Conservation (phyloP, 2,329 filamentous ascomycete species). For the Alternaria incomplexa region DNA sequence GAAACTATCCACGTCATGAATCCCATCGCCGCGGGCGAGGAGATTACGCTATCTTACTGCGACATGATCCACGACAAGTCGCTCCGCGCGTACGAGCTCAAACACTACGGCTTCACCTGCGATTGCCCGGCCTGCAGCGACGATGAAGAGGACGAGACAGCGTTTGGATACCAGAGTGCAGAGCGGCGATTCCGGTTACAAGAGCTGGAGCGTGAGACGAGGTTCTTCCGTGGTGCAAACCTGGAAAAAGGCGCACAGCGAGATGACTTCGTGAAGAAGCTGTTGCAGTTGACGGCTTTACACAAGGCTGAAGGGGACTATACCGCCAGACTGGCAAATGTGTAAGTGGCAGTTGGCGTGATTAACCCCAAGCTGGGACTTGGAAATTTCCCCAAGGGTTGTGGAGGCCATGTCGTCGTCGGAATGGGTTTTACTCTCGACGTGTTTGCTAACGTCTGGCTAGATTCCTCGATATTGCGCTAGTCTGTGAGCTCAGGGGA, state of each 20-base stretch:
- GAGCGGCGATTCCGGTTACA: slow-evolving; percentile 41
- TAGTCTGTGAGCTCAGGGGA: slow-evolving; percentile 34
- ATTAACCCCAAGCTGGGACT: background rate
- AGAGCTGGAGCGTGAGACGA: slow-evolving; percentile 42
- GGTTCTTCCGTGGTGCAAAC: slow-evolving; percentile 15
- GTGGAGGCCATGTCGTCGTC: background rate
- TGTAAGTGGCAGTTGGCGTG: slow-evolving; percentile 24
- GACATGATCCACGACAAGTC: slow-evolving; percentile 41
- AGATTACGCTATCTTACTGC: slow-evolving; percentile 49
- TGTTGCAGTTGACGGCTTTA: slow-evolving; percentile 38
- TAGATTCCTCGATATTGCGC: slow-evolving; percentile 42
- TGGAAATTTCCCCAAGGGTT: too few relatives aligned
- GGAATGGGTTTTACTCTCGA: background rate
- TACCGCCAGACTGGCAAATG: slow-evolving; percentile 29
- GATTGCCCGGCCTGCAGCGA: slow-evolving; percentile 47
- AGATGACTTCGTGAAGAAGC: slow-evolving; percentile 21
- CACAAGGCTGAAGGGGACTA: slow-evolving; percentile 35
- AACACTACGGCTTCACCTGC: slow-evolving; percentile 47
- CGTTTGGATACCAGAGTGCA: slow-evolving; percentile 34
- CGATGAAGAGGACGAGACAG: slow-evolving; percentile 34
- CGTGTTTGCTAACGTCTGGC: background rate
- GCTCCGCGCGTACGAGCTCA: slow-evolving; percentile 39
- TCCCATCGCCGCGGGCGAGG: slow-evolving; percentile 43
- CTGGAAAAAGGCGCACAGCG: slow-evolving; percentile 21
- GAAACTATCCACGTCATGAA: slow-evolving; percentile 45